These are phyloP conservation scores for Debaryomyces nepalensis DNA, from an alignment of 1,139 yeast genomes.

Conservation along the genomic window DNA sequence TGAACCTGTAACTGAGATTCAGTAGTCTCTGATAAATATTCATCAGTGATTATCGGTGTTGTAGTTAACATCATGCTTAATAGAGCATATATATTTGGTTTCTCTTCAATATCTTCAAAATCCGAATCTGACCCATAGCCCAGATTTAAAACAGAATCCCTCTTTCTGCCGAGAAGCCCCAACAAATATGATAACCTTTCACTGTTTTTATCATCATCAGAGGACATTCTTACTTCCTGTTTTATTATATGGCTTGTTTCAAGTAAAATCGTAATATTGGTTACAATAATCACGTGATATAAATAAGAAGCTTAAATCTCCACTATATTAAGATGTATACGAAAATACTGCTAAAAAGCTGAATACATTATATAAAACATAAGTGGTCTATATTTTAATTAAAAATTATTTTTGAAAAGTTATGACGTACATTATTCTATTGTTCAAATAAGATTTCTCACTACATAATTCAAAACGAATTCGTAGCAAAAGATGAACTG, in stretches of 20 bases:
- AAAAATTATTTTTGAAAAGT: not conserved
- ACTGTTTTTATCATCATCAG: conserved; percentile 10
- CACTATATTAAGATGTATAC: not conserved
- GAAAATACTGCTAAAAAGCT: not conserved
- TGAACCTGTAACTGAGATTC: conserved; percentile 48
- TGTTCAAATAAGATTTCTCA: not conserved
- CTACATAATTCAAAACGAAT: conserved; percentile 36
- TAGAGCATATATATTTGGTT: conserved; percentile 5
- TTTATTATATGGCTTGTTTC: not conserved
- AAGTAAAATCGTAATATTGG: not conserved
- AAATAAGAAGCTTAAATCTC: not conserved
- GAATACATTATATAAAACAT: not conserved
- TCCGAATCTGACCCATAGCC: conserved; percentile 18
- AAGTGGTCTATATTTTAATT: no score
- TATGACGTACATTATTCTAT: not conserved
- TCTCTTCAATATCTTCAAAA: conserved; percentile 11
- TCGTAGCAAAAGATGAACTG: conserved; percentile 52
- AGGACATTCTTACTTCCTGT: conserved; percentile 3
- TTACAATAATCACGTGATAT: conserved; percentile 7
- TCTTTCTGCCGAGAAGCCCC: conserved; percentile 21
- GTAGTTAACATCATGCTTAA: conserved; percentile 20
- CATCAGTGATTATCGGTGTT: conserved; percentile 21
- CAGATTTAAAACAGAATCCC: not conserved
- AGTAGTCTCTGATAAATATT: conserved; percentile 39
- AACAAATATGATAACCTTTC: conserved; percentile 24